Evolutionary conservation across 2,329 filamentous ascomycete genomes (phyloP).

Genomic region (Gaeumannomyces tritici): DNA sequence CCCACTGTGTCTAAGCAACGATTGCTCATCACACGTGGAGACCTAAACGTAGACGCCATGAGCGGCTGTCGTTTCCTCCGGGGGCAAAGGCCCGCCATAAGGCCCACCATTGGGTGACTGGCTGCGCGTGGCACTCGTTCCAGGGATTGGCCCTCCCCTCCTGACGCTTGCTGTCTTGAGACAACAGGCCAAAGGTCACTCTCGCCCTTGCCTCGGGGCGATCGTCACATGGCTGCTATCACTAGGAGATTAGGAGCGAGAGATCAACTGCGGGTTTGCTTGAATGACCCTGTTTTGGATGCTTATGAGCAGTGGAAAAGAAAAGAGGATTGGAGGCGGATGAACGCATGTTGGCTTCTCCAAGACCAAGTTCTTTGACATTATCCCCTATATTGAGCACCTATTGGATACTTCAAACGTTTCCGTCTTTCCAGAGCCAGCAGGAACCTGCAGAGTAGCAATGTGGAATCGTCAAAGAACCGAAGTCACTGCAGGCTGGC

Average conservation of each 20-base stretch:
- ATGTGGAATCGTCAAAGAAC: neutral
- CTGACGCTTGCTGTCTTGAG: neutral
- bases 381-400: too few species aligned
- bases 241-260: too few species aligned
- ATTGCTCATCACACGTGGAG: too few species aligned
- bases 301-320: neutral
- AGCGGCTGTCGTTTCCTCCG: neutral
- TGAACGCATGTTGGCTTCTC: neutral
- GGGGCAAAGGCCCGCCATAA: neutral
- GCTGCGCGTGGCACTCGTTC: neutral
- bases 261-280: too few species aligned
- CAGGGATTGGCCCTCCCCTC: neutral
- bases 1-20: too few species aligned
- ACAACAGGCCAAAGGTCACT: neutral
- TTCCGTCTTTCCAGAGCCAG: too few species aligned
- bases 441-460: too few species aligned
- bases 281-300: neutral
- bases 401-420: too few species aligned
- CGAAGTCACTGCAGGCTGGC: neutral
- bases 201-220: neutral
- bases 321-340: too few species aligned
- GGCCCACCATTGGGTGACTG: neutral
- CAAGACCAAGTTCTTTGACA: too few species aligned
- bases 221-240: neutral
- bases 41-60: neutral